These are phyloP conservation scores for Monosporascus cannonballus DNA, from an alignment of 2,329 filamentous ascomycete species.

Conservation along the genomic window DNA sequence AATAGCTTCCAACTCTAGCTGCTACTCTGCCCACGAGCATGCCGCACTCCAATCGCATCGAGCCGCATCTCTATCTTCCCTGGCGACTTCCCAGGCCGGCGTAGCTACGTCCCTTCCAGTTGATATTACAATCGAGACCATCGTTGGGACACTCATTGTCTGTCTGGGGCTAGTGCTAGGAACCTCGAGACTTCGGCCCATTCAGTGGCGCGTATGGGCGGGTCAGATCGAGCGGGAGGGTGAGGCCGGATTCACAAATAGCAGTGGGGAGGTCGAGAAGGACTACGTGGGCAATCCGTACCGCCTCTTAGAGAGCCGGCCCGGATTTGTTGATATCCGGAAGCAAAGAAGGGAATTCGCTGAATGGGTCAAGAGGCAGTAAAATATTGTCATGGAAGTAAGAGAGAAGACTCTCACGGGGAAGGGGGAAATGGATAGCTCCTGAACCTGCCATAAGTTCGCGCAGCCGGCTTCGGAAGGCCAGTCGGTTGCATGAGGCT, in stretches of 20 bases:
- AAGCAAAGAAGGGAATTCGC: slow-evolving; percentile 74
- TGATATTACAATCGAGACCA: slow-evolving; percentile 83
- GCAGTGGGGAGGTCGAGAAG: slow-evolving; percentile 60
- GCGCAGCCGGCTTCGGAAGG: not conserved
- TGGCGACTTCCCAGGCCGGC: slow-evolving; percentile 35
- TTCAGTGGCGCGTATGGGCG: slow-evolving; percentile 77
- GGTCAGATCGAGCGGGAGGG: slow-evolving; percentile 78
- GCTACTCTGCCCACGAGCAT: slow-evolving; percentile 95
- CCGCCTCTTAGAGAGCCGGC: slow-evolving; percentile 67
- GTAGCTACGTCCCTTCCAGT: slow-evolving; percentile 56
- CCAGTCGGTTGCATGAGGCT: not conserved
- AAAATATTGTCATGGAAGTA: not conserved
- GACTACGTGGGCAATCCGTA: slow-evolving; percentile 75
- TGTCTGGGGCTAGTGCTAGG: slow-evolving; percentile 75
- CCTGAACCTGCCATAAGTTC: not conserved
- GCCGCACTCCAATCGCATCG: slow-evolving; percentile 62
- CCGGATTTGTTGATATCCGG: slow-evolving; percentile 83
- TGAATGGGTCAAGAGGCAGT: slow-evolving; percentile 55
- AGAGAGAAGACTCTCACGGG: not conserved
- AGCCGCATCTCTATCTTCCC: slow-evolving; percentile 39
- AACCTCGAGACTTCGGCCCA: slow-evolving; percentile 74
- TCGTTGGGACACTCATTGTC: slow-evolving; percentile 74
- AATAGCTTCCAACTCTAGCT: slow-evolving; percentile 46
- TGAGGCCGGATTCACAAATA: slow-evolving; percentile 48
- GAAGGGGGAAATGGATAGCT: not conserved